Percentiles rank a stretch among this genome's conserved stretches.
Conservation (phyloP, 768 basidiomycete genomes). For the Panaeolus cyanescens region DNA sequence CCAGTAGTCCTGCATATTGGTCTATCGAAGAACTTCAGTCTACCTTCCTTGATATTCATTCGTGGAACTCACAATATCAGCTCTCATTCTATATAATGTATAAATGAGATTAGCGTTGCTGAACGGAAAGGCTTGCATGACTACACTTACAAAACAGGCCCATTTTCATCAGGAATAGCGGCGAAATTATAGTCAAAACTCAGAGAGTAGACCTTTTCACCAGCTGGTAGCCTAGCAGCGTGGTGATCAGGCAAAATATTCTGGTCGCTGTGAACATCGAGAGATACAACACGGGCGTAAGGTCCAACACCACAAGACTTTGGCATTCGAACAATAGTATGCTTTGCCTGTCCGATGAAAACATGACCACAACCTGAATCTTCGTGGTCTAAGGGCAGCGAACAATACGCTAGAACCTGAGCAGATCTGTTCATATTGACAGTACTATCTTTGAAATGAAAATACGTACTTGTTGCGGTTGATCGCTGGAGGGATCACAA, state of each 20-base stretch:
- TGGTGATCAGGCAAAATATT: constrained; percentile 9
- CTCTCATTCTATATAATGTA: not conserved
- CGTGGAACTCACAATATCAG: not conserved
- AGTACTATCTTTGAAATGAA: not conserved
- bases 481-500: constrained; percentile 18
- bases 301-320: constrained; percentile 24
- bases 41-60: not conserved
- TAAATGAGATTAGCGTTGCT: not conserved
- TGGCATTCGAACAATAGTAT: constrained; percentile 23
- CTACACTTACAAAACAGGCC: constrained; percentile 17
- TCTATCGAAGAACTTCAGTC: not conserved
- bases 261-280: constrained; percentile 18
- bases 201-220: constrained; percentile 14
- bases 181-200: constrained; percentile 17
- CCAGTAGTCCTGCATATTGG: constrained; percentile 5
- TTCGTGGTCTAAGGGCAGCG: constrained; percentile 11
- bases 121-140: too few species aligned
- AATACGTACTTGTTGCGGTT: constrained; percentile 17
- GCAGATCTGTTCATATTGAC: not conserved
- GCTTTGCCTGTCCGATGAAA: constrained; percentile 19
- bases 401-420: constrained; percentile 24
- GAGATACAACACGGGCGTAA: constrained; percentile 22
- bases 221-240: constrained; percentile 6
- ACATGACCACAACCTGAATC: constrained; percentile 22
- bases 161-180: constrained; percentile 14